Base-by-base conservation (phyloP, 2,329 filamentous ascomycete genomes). In the Alternaria infectoria region DNA sequence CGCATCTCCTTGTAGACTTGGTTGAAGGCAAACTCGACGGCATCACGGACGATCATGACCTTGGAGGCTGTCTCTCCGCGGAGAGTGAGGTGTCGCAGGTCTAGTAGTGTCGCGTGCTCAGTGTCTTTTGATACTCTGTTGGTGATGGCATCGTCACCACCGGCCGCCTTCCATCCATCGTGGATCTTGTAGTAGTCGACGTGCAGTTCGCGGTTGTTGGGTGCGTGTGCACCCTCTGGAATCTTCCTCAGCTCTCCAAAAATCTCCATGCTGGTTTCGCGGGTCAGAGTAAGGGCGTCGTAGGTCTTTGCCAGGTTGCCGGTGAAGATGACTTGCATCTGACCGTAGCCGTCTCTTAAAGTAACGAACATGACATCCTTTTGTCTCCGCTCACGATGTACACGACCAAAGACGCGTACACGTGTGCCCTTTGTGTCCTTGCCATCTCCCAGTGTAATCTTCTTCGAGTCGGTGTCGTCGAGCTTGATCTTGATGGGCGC, bases 251-350 rank as follows among this genome's bases (percentile, higher is more conserved):
- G 89, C 84, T 96, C 92, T 71, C 94, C 94, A 64, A 89, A 89
- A 61, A 97, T 88, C 74, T 90, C 89, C 76, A 97, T 89, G 55
- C 93, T 93, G n/a, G 93, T 96, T 82, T 95, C 93, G 66, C 91
- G 89, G 30, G 93, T 92, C 71, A 97, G 87, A 23, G 91, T 93
- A 72, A 97, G 84, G 66, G 93, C 92, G 76, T 97, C 93, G 83
- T 96, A 96, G n/a, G 92, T 95, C 85, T 93, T 93, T 70, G 93
- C 91, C 72, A 98, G 86, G 67, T 93, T 86, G 61, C 93, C 93
- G 4, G 89, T 87, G 70, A 97, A 84, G 66, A 97, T 87, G 76
- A 93, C 94, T 84, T 97, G 93, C 79, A 98, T 85, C 75, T 90
- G 90, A 57, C 91, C 92, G 75, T 94, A 92, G 62, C 94, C 94